These are phyloP conservation scores for Posidonia oceanica DNA, from an alignment of 116 monocot genomes.

Conservation along the genomic window DNA sequence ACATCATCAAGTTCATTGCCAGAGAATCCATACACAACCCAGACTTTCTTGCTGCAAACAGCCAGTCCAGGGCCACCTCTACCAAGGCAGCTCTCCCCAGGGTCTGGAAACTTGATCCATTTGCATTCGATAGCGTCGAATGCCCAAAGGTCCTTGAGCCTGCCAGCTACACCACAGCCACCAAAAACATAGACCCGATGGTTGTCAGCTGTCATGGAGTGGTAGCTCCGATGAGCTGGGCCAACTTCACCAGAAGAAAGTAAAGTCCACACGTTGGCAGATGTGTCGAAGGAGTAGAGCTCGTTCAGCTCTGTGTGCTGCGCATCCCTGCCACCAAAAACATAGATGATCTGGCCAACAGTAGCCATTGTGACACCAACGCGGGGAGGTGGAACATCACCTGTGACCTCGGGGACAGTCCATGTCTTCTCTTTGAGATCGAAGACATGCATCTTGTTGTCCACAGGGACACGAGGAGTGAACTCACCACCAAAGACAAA, in stretches of 20 bases:
- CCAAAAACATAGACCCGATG: slow-evolving; percentile 54
- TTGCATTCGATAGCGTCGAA: slow-evolving; percentile 21
- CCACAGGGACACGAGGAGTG: slow-evolving; percentile 77
- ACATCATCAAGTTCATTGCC: slow-evolving; percentile 74
- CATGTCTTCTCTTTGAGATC: slow-evolving; percentile 50
- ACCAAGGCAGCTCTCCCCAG: slow-evolving; percentile 37
- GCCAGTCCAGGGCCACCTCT: slow-evolving; percentile 64
- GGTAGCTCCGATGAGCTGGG: slow-evolving; percentile 86
- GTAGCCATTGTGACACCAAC: slow-evolving; percentile 82
- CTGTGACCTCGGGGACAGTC: slow-evolving; percentile 35
- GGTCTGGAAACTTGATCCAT: slow-evolving; percentile 49
- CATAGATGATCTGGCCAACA: slow-evolving; percentile 43
- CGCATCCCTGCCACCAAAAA: slow-evolving; percentile 88
- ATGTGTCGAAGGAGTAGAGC: slow-evolving; percentile 73
- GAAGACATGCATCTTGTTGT: slow-evolving; percentile 75
- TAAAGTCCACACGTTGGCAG: slow-evolving; percentile 39
- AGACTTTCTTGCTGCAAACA: slow-evolving; percentile 47
- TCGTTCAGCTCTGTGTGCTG: slow-evolving; percentile 85
- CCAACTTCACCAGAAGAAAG: slow-evolving; percentile 52
- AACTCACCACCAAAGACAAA: slow-evolving; percentile 86
- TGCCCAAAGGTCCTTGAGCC: slow-evolving; percentile 79
- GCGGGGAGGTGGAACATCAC: slow-evolving; percentile 62
- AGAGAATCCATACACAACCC: slow-evolving; percentile 85
- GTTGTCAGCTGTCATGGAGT: slow-evolving; percentile 69
- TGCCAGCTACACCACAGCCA: slow-evolving; percentile 68